A percentile compares a stretch with the other conserved stretches of the same genome.
These are phyloP conservation scores for Xylariaceae sp. DNA, from an alignment of 2,329 filamentous ascomycete species.

Conservation along the genomic window DNA sequence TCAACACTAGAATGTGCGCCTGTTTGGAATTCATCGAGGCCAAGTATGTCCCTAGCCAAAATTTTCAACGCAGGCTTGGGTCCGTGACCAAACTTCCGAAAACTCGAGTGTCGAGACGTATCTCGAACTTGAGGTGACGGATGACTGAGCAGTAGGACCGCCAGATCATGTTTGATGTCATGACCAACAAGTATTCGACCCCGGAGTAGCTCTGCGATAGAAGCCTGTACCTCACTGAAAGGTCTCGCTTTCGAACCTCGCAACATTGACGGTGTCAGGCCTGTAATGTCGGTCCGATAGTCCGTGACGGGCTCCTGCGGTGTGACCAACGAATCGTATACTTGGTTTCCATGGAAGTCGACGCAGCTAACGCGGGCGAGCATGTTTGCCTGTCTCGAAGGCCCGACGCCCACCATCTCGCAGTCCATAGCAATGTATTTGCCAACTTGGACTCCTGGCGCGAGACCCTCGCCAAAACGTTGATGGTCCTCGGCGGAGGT, in stretches of 20 bases:
- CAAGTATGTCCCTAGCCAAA: conserved; percentile 45
- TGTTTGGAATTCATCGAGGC: conserved; percentile 57
- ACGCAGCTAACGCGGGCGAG: conserved; percentile 86
- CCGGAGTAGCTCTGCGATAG: conserved; percentile 62
- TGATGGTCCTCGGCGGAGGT: conserved; percentile 10
- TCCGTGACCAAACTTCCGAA: conserved; percentile 15
- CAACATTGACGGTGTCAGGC: conserved; percentile 73
- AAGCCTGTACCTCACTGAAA: conserved; percentile 73
- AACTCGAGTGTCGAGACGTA: conserved; percentile 16
- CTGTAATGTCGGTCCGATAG: conserved; percentile 84
- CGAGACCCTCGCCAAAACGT: conserved; percentile 61
- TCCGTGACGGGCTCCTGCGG: conserved; percentile 77
- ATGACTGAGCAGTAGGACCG: conserved; percentile 72
- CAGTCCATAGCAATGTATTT: conserved; percentile 94
- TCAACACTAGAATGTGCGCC: conserved; percentile 64
- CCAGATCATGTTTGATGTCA: conserved; percentile 66
- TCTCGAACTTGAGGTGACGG: conserved; percentile 55
- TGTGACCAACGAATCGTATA: conserved; percentile 91
- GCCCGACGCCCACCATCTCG: conserved; percentile 92
- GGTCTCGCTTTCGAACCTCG: conserved; percentile 51
- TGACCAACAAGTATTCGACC: conserved; percentile 68
- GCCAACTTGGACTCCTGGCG: conserved; percentile 63
- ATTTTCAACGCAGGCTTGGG: conserved; percentile 55
- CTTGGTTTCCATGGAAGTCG: conserved; percentile 86
- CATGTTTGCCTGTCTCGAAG: conserved; percentile 64